Evolutionary conservation across 225 moss, liverwort and hornwort species (phyloP).

Genomic region (Pleurozium schreberi): DNA sequence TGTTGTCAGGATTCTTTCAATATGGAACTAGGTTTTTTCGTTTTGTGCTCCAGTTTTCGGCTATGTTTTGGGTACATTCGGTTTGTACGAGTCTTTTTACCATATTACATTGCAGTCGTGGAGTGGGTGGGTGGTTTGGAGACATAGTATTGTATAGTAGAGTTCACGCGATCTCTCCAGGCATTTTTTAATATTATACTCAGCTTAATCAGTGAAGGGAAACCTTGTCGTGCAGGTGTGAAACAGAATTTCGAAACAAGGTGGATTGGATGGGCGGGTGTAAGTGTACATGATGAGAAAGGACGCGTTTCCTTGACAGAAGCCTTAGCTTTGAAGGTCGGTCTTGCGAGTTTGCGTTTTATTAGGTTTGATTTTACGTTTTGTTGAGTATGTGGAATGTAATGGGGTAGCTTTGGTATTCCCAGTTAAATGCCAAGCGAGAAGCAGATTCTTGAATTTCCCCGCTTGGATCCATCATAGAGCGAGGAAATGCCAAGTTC

Average conservation of each 20-base stretch:
- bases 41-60: neutral
- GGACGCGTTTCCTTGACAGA: conserved; percentile 49
- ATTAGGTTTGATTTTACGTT: neutral
- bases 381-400: neutral
- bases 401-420: neutral
- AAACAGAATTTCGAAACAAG: conserved; percentile 93
- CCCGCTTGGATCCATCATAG: neutral
- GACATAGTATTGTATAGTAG: neutral
- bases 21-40: neutral
- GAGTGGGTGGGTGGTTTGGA: neutral
- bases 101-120: neutral
- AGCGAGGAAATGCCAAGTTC: neutral
- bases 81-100: neutral
- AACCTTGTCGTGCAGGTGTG: conserved; percentile 40
- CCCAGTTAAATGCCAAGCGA: neutral
- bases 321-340: conserved; percentile 71
- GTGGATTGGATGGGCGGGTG: conserved; percentile 99
- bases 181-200: neutral
- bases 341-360: neutral
- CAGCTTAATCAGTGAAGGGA: neutral
- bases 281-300: conserved; percentile 62
- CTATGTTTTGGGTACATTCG: neutral
- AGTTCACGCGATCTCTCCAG: neutral
- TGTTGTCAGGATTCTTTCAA: neutral
- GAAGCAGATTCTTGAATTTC: neutral